These are phyloP conservation scores for Gossypium aridum DNA, from an alignment of 441 rosid species.

Conservation along the genomic window DNA sequence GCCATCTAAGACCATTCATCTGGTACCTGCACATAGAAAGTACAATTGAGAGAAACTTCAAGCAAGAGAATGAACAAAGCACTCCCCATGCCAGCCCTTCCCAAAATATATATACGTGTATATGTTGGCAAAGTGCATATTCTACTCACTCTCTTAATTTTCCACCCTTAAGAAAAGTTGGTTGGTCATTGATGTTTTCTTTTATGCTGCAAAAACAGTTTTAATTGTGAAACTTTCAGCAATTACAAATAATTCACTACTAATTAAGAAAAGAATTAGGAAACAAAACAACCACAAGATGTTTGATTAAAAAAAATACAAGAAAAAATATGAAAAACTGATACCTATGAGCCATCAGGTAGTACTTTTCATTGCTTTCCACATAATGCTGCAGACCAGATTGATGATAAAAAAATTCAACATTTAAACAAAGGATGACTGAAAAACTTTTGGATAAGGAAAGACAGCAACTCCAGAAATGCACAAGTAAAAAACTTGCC, in stretches of 20 bases:
- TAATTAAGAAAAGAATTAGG: not conserved
- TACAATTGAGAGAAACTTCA: conserved; percentile 14
- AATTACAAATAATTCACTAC: conserved; percentile 4
- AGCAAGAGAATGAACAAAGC: not conserved
- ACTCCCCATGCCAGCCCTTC: not conserved
- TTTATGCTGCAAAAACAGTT: conserved; percentile 57
- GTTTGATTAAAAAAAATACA: conserved; percentile 5
- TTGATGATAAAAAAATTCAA: conserved; percentile 3
- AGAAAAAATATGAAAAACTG: conserved; percentile 4
- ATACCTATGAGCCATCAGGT: conserved; percentile 96
- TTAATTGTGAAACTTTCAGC: conserved; percentile 7
- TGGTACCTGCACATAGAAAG: conserved; percentile 64
- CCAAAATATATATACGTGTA: not conserved
- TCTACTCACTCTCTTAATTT: conserved; percentile 85
- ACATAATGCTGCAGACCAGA: conserved; percentile 69
- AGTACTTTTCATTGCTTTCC: conserved; percentile 97
- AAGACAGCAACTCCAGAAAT: conserved; percentile 15
- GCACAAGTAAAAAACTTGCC: conserved; percentile 36
- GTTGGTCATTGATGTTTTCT: conserved; percentile 85
- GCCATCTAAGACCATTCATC: conserved; percentile 93
- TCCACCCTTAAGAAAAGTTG: conserved; percentile 65
- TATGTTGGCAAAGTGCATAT: conserved; percentile 5
- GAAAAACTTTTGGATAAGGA: not conserved
- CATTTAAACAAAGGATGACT: not conserved
- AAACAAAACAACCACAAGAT: not conserved